These are phyloP conservation scores for Neurospora pannonica DNA, from an alignment of 495 filamentous ascomycete species.

Conservation along the genomic window DNA sequence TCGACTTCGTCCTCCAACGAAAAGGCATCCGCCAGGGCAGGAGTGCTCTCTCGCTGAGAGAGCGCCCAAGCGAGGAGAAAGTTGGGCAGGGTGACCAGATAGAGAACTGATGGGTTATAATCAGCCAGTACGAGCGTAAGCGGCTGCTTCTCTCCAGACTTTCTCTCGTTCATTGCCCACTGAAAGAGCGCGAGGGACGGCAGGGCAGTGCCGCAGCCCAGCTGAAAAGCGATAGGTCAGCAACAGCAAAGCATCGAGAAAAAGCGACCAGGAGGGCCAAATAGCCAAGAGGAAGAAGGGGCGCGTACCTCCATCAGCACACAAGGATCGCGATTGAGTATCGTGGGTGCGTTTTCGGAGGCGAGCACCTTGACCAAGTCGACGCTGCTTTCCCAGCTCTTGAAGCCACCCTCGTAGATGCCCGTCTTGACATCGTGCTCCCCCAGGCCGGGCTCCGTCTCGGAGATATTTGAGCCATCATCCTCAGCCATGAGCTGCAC, in stretches of 20 bases:
- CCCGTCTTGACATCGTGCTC: slow-evolving; percentile 79
- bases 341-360: slow-evolving; percentile 46
- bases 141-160: slow-evolving; percentile 16
- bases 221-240: slow-evolving; percentile 38
- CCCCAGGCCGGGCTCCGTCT: slow-evolving; percentile 48
- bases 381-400: slow-evolving; percentile 93
- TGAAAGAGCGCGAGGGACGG: slow-evolving; percentile 73
- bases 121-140: slow-evolving; percentile 70
- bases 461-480: slow-evolving; percentile 26
- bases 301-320: slow-evolving; percentile 67
- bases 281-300: not conserved
- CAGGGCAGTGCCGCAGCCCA: slow-evolving; percentile 85
- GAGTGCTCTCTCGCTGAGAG: slow-evolving; percentile 20
- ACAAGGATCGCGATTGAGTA: slow-evolving; percentile 29
- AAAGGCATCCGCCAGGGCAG: slow-evolving; percentile 28
- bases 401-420: slow-evolving; percentile 97
- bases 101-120: slow-evolving; percentile 80
- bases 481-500: slow-evolving; percentile 92
- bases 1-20: slow-evolving; percentile 61
- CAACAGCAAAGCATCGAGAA: not conserved
- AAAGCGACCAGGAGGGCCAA: not conserved
- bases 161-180: slow-evolving; percentile 41
- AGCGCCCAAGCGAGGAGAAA: slow-evolving; percentile 73
- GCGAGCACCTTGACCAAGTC: slow-evolving; percentile 70
- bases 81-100: slow-evolving; percentile 83